Percentiles rank a stretch among this genome's conserved stretches.
Evolutionary conservation across 768 basidiomycete genomes (phyloP).

Genomic region (Suillus weaverae): DNA sequence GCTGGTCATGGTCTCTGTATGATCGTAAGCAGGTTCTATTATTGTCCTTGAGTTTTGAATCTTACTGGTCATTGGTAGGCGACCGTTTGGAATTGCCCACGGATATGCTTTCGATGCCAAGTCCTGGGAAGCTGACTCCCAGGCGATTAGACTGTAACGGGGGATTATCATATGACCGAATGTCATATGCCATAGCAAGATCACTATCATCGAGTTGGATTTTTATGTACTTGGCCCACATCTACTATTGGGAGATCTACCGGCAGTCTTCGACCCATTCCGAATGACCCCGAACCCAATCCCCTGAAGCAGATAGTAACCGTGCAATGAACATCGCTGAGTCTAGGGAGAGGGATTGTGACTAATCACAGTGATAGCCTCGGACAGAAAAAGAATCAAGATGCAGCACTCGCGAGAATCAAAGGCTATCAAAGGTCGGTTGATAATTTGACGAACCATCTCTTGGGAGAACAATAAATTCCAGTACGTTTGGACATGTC

Average conservation of each 20-base stretch:
- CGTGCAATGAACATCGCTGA: background rate
- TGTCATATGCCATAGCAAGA: background rate
- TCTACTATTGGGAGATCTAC: background rate
- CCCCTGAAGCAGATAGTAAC: background rate
- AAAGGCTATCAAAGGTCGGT: background rate
- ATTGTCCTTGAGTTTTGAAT: background rate
- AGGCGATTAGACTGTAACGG: background rate
- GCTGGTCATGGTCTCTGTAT: background rate
- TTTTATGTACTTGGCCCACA: background rate
- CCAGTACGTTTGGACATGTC: background rate
- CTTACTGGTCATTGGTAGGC: background rate
- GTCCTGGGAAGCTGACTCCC: background rate
- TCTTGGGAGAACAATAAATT: background rate
- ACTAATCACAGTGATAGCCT: background rate
- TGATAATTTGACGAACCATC: background rate
- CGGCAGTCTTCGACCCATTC: background rate
- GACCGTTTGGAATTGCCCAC: background rate
- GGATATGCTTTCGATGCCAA: background rate
- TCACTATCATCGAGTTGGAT: background rate
- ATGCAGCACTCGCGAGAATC: background rate
- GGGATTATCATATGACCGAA: background rate
- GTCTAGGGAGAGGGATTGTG: background rate
- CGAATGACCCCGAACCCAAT: background rate
- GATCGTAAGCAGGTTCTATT: background rate
- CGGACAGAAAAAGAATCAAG: background rate